These are phyloP conservation scores for Fusarium lyarnte DNA, from an alignment of 2,329 filamentous ascomycete genomes.

Conservation along the genomic window DNA sequence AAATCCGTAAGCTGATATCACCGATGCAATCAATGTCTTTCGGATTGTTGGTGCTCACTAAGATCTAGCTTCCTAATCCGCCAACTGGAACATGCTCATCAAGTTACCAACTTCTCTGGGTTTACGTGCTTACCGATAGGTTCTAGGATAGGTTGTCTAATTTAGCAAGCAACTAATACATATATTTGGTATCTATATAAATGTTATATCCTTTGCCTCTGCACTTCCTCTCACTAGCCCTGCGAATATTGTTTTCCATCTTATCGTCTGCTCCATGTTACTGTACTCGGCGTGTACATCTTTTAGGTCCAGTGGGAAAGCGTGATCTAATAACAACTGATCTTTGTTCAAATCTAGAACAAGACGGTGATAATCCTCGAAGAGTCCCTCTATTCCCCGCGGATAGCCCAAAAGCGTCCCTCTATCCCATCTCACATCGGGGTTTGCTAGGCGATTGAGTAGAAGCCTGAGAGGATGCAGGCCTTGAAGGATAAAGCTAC, in stretches of 20 bases:
- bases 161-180: not conserved
- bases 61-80: too few relatives aligned
- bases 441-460: fast-evolving
- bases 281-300: fast-evolving
- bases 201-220: fast-evolving
- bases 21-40: too few relatives aligned
- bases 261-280: fast-evolving
- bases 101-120: too few relatives aligned
- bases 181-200: fast-evolving
- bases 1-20: too few relatives aligned
- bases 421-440: fast-evolving
- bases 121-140: too few relatives aligned
- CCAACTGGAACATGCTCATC: too few relatives aligned
- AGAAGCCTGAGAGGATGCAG: fast-evolving
- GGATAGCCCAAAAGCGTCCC: fast-evolving
- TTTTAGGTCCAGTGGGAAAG: fast-evolving
- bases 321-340: fast-evolving
- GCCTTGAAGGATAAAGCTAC: fast-evolving
- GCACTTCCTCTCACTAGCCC: fast-evolving
- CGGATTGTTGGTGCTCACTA: too few relatives aligned
- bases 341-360: fast-evolving
- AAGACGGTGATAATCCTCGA: fast-evolving
- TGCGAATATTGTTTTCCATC: not conserved
- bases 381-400: fast-evolving
- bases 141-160: too few relatives aligned